A percentile compares a stretch with the other conserved stretches of the same genome.
phyloP scores from a whole-genome alignment of 345 rosid genomes.

The Rhizophora apiculata region DNA sequence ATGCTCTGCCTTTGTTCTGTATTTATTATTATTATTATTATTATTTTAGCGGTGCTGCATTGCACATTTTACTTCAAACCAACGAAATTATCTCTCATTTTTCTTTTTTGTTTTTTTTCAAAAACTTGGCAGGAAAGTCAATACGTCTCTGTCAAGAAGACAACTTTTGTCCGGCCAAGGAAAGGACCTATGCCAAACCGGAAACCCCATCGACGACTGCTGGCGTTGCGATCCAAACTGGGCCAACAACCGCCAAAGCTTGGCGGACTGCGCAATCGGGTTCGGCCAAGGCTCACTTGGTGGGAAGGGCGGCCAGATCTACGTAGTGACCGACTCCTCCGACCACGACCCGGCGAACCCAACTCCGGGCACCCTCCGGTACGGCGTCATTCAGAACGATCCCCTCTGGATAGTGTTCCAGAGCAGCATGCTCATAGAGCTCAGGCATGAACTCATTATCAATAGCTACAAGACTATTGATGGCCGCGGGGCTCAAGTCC shows the following conservation, averaged over 20 bases:
- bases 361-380: constrained; percentile 81
- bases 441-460: constrained; percentile 81
- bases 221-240: constrained; percentile 82
- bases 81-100: neutral
- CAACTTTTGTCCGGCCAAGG: constrained; percentile 13
- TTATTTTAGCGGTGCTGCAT: no score
- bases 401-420: constrained; percentile 89
- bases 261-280: constrained; percentile 83
- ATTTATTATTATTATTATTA: neutral
- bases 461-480: constrained; percentile 84
- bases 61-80: neutral
- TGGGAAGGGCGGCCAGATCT: constrained; percentile 76
- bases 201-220: constrained; percentile 85
- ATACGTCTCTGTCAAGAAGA: constrained; percentile 31
- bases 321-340: constrained; percentile 86
- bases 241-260: constrained; percentile 57
- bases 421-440: constrained; percentile 62
- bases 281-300: constrained; percentile 72
- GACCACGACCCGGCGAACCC: constrained; percentile 75
- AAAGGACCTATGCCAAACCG: constrained; percentile 45
- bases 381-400: constrained; percentile 73
- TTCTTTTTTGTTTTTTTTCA: neutral
- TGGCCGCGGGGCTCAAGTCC: constrained; percentile 66
- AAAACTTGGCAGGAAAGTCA: constrained; percentile 32
- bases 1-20: constrained; percentile 21